Evolutionary conservation across 208 protist genomes (phyloP), one percentile per base, ranked within the genome.

Genomic region (Spongospora subterranea): DNA sequence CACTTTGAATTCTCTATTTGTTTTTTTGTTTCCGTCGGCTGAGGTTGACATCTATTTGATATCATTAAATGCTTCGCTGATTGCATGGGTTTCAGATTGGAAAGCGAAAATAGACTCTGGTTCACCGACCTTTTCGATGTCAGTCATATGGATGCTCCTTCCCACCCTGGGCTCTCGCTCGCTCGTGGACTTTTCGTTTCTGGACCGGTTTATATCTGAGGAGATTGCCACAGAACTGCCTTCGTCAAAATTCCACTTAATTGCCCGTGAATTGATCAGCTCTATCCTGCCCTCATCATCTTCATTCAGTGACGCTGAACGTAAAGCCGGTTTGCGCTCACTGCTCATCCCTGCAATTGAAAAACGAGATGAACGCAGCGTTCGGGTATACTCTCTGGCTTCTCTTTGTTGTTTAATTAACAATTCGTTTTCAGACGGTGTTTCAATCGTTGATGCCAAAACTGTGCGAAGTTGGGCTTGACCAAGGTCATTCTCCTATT

Each of bases 151-250:
- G 90, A 54, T 93, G 13, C 92, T 96, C 91, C 82, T 96, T 0
- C 91, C 90, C 32, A 91, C 95, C 32, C 94, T 96, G 46, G 90
- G 88, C 0, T 32, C 92, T 39, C 89, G 92, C 35, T 41, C 93
- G 0, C 53, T 94, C 0, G 91, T 94, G 38, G 93, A 95, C 71
- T 96, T 93, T 60, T 88, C 92, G 1, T 96, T 96, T 90, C 82
- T 96, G 24, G 91, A 93, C 13, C 76, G 90, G 40, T 96, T 93
- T 29, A 95, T 94, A 90, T 45, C 90, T 43, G 45, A 93, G 35
- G 93, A 95, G 38, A 65, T 96, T 11, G 60, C 92, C 0, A 0
- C 43, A 20, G 71, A 43, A 13, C 6, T 82, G 17, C 6, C 17
- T 13, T 45, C 40, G 35, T 6, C 40, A 6, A 82, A 35, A 43